A percentile compares a stretch with the other conserved stretches of the same genome.
These are phyloP conservation scores for Eruca vesicaria DNA, from an alignment of 441 rosid genomes.

Conservation along the genomic window DNA sequence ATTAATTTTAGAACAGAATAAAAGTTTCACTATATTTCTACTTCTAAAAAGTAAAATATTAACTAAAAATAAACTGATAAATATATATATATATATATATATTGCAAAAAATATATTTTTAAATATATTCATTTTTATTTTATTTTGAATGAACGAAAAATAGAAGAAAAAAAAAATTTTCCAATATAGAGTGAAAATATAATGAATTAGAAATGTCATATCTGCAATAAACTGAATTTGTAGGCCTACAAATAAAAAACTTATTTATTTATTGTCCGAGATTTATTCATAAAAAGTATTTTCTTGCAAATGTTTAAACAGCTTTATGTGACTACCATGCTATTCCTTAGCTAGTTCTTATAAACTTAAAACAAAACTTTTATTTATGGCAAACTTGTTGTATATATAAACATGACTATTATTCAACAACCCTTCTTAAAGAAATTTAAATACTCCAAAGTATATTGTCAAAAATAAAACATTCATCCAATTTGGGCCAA, in stretches of 20 bases:
- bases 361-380: too few species aligned
- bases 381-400: too few species aligned
- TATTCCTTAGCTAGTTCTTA: too few species aligned
- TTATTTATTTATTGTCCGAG: neutral
- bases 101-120: too few species aligned
- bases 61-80: neutral
- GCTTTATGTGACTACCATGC: neutral
- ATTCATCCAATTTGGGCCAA: neutral
- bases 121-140: neutral
- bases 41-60: neutral
- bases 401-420: neutral
- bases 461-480: neutral
- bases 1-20: neutral
- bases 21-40: neutral
- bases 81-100: neutral
- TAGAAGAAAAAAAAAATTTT: neutral
- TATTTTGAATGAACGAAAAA: neutral
- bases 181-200: neutral
- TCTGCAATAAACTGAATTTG: neutral
- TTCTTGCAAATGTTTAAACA: neutral
- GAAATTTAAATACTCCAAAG: neutral
- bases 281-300: neutral
- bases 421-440: neutral
- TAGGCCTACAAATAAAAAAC: neutral
- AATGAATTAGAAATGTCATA: neutral